Percentiles rank a stretch among this genome's conserved stretches.
Evolutionary conservation across 225 moss, liverwort and hornwort species (phyloP).

Genomic region (Sphagnum tenellum): DNA sequence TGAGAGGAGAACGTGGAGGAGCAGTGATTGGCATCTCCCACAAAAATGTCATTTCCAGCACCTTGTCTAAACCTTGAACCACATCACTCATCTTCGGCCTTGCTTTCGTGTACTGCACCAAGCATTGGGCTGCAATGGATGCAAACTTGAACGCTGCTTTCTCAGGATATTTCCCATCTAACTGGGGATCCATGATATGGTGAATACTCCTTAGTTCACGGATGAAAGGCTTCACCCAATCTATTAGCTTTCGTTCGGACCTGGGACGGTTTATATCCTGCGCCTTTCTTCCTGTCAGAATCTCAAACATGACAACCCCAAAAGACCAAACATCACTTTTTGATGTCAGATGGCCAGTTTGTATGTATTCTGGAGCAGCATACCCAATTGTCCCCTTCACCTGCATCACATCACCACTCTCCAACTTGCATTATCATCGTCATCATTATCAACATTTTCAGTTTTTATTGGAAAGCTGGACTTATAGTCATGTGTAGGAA

Average conservation of each 20-base stretch:
- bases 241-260: constrained; percentile 25
- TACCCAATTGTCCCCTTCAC: constrained; percentile 49
- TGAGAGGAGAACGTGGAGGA: no score
- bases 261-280: constrained; percentile 29
- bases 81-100: constrained; percentile 34
- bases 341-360: constrained; percentile 46
- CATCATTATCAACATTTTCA: no score
- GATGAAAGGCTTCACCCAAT: constrained; percentile 59
- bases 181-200: constrained; percentile 23
- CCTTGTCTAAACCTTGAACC: constrained; percentile 29
- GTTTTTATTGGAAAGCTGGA: no score
- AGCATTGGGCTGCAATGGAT: constrained; percentile 33
- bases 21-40: constrained; percentile 21
- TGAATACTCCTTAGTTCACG: constrained; percentile 27
- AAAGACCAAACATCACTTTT: constrained; percentile 72
- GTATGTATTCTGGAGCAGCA: constrained; percentile 55
- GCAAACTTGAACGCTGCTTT: constrained; percentile 39
- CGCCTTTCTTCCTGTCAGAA: constrained; percentile 57
- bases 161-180: constrained; percentile 17
- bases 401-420: constrained; percentile 4
- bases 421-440: neutral
- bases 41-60: constrained; percentile 22
- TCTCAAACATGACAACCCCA: constrained; percentile 62
- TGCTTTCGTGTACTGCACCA: constrained; percentile 42
- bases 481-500: no score